Conservation (phyloP, 371 early-diverging fungal genomes). For the Neoconidiobolus thromboides region DNA sequence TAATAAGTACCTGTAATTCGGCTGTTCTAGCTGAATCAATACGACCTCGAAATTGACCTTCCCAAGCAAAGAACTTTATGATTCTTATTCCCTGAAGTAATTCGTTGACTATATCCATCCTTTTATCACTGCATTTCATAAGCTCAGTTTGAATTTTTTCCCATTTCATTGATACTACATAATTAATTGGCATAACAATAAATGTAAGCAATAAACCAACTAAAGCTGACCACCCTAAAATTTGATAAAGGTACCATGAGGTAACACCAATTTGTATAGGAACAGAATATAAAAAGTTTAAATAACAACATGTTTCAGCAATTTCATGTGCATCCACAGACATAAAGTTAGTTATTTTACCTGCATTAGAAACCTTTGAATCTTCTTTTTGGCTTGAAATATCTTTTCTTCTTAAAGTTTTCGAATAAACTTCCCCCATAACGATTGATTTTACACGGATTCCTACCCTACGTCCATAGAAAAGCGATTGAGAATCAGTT, state of each 20-base stretch:
- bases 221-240: slow-evolving; percentile 27
- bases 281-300: slow-evolving; percentile 26
- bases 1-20: slow-evolving; percentile 23
- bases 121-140: slow-evolving; percentile 18
- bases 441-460: slow-evolving; percentile 24
- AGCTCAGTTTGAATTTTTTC: slow-evolving; percentile 10
- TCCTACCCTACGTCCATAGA: slow-evolving; percentile 8
- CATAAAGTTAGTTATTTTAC: slow-evolving; percentile 69
- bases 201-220: slow-evolving; percentile 26
- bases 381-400: slow-evolving; percentile 7
- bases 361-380: slow-evolving; percentile 9
- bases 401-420: slow-evolving; percentile 26
- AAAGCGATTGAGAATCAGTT: slow-evolving; percentile 8
- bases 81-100: slow-evolving; percentile 42
- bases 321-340: slow-evolving; percentile 48
- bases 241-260: slow-evolving; percentile 20
- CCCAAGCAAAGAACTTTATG: slow-evolving; percentile 54
- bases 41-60: slow-evolving; percentile 27
- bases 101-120: slow-evolving; percentile 24
- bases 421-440: slow-evolving; percentile 33
- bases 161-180: slow-evolving; percentile 27
- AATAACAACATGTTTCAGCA: slow-evolving; percentile 17
- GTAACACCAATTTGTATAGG: slow-evolving; percentile 28
- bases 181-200: slow-evolving; percentile 24
- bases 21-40: slow-evolving; percentile 22